Evolutionary conservation across 2,329 filamentous ascomycete genomes (phyloP), one percentile per base, ranked within the genome.

Genomic region (Fusarium staphyleae): DNA sequence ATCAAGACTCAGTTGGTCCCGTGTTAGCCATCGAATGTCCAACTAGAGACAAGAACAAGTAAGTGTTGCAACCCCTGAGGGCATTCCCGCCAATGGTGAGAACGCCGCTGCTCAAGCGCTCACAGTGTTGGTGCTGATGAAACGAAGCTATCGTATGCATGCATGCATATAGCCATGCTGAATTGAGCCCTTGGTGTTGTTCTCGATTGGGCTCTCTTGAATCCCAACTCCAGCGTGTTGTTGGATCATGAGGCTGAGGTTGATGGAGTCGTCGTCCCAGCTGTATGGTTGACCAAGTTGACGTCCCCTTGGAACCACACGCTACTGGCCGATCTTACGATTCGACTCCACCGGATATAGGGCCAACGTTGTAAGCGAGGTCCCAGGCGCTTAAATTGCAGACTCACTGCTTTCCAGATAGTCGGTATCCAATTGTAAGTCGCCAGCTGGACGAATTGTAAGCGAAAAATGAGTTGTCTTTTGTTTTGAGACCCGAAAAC

Each of bases 381-480:
- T 37, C 26, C 24, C 15, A 33, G 18, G 40, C 18, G 40, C 41
- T 55, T 55, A 52, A 12, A n/a, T 16, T n/a, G n/a, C n/a, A n/a
- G n/a, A 40, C 8, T 18, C 14, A 52, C 24, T 45, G 26, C 47
- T 3, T 37, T 37, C 35, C 32, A 42, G 3, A 16, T 24, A 33
- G 4, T 16, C 30, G 35, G 19, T 32, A 37, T 9, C 24, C 26
- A 52, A 46, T 55, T 37, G 19, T 16, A 29, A 16, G 7, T 19
- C 42, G 11, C 30, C 29, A 36, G 35, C 24, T 46, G 22, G 39
- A 26, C 16, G 30, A 24, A 16, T 9, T 16, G 12, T 12, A 8
- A 16, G 14, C 9, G 39, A 39, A 24, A 39, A 12, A 3, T 9
- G 5, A 5, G 9, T 3, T 32, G 13, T 50, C 14, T n/a, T 10